Evolutionary conservation across 768 basidiomycete genomes (phyloP).

Genomic region (Gloeopeniophorella convolvens): DNA sequence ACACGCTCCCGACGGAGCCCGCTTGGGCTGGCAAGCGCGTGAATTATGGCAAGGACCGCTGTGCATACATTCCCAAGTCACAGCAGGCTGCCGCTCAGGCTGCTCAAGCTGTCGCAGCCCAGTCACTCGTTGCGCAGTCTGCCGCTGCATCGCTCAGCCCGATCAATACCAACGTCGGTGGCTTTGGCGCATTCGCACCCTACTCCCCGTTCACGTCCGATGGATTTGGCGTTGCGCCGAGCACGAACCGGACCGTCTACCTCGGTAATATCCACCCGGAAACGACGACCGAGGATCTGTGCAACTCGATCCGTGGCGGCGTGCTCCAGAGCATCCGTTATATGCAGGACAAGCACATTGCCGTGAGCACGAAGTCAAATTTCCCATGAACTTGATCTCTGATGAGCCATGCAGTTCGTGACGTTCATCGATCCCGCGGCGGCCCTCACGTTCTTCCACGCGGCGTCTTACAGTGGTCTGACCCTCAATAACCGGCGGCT

Average conservation of each 20-base stretch:
- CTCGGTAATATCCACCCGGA: conserved; percentile 96
- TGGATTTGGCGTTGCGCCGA: conserved; percentile 35
- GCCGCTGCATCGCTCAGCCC: conserved; percentile 34
- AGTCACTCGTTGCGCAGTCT: conserved; percentile 53
- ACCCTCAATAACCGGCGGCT: conserved; percentile 89
- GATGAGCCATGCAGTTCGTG: conserved; percentile 58
- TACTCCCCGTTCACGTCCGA: conserved; percentile 50
- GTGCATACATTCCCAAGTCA: conserved; percentile 94
- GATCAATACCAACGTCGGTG: conserved; percentile 25
- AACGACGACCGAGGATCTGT: conserved; percentile 89
- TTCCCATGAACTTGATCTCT: neutral
- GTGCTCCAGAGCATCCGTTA: conserved; percentile 92
- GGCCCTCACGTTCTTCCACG: conserved; percentile 91
- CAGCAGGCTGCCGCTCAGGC: conserved; percentile 86
- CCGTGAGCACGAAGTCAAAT: conserved; percentile 46
- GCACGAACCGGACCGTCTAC: conserved; percentile 89
- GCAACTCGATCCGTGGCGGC: conserved; percentile 95
- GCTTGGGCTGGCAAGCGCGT: conserved; percentile 95
- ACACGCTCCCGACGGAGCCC: conserved; percentile 85
- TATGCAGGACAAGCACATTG: conserved; percentile 96
- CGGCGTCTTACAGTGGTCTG: conserved; percentile 83
- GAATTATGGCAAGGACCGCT: conserved; percentile 98
- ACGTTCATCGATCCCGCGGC: conserved; percentile 93
- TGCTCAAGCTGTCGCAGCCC: conserved; percentile 81
- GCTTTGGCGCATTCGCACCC: conserved; percentile 38